phyloP scores from a whole-genome alignment of 169 alveolate genomes.

The Cryptosporidium tyzzeri region DNA sequence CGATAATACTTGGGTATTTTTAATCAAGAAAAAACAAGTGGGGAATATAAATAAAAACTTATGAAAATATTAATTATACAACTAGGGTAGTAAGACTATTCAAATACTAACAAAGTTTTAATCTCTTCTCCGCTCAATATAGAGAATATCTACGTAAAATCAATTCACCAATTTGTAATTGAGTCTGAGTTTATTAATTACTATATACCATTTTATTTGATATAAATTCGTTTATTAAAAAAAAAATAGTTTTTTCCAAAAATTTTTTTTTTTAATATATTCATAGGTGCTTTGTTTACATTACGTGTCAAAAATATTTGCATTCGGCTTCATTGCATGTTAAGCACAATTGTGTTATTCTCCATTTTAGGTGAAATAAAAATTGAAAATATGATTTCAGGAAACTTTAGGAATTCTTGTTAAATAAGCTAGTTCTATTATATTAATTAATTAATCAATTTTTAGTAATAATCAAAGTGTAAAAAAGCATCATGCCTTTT shows the following conservation, averaged over 20 bases:
- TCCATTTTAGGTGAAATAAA: neutral
- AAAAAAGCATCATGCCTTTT: conserved; percentile 66
- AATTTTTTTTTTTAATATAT: neutral
- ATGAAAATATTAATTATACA: no score
- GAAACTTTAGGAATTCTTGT: no score
- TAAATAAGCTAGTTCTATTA: neutral
- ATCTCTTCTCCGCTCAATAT: neutral
- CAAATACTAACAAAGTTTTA: no score
- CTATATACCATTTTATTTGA: neutral
- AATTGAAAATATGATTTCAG: no score
- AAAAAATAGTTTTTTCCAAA: neutral
- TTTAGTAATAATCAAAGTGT: conserved; percentile 33
- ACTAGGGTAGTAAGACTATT: neutral
- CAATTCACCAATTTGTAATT: neutral
- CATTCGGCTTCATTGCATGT: neutral
- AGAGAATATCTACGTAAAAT: neutral
- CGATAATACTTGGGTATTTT: no score
- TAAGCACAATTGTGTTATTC: neutral
- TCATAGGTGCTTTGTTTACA: neutral
- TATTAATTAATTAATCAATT: neutral
- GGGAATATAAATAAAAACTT: no score
- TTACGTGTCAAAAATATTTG: conserved; percentile 1
- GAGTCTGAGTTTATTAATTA: neutral
- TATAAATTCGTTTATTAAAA: neutral
- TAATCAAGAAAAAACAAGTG: no score